A percentile compares a stretch with the other conserved stretches of the same genome.
phyloP scores from a whole-genome alignment of 169 alveolate species.

The Plasmodium cynomolgi region DNA sequence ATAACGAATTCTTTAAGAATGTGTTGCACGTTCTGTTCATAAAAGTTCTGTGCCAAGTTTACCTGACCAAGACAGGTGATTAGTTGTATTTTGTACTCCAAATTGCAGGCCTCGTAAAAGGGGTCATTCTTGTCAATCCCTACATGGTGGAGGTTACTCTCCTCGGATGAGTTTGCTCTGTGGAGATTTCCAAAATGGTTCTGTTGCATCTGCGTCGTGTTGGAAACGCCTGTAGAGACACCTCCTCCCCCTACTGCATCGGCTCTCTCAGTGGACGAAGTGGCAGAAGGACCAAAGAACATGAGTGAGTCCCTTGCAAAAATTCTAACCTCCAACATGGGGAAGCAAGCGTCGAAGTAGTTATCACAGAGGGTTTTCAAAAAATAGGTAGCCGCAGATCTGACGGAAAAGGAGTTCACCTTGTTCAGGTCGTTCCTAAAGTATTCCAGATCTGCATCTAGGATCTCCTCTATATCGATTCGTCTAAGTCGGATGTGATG shows the following conservation, averaged over 20 bases:
- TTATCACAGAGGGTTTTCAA: slow-evolving; percentile 46
- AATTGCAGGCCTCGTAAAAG: slow-evolving; percentile 45
- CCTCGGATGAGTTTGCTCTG: neutral
- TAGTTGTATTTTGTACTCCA: slow-evolving; percentile 46
- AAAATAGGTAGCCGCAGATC: slow-evolving; percentile 35
- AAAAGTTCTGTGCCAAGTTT: slow-evolving; percentile 31
- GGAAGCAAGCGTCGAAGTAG: slow-evolving; percentile 40
- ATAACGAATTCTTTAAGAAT: slow-evolving; percentile 14
- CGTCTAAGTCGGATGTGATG: slow-evolving; percentile 31
- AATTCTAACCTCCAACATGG: slow-evolving; percentile 11
- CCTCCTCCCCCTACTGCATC: neutral
- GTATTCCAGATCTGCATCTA: slow-evolving; percentile 63
- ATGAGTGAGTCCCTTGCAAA: slow-evolving; percentile 19
- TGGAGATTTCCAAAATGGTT: neutral
- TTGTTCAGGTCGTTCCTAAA: slow-evolving; percentile 49
- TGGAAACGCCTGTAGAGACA: neutral
- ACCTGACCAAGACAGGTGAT: slow-evolving; percentile 43
- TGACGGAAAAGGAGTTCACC: slow-evolving; percentile 34
- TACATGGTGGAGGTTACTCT: neutral
- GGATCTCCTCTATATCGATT: slow-evolving; percentile 42
- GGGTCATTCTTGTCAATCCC: neutral
- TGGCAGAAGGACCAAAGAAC: neutral
- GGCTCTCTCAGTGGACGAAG: neutral
- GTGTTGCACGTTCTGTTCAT: slow-evolving; percentile 24
- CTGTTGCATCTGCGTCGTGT: neutral